These are phyloP conservation scores for Pseudocercospora cruenta DNA, from an alignment of 2,329 filamentous ascomycete genomes.

Conservation along the genomic window DNA sequence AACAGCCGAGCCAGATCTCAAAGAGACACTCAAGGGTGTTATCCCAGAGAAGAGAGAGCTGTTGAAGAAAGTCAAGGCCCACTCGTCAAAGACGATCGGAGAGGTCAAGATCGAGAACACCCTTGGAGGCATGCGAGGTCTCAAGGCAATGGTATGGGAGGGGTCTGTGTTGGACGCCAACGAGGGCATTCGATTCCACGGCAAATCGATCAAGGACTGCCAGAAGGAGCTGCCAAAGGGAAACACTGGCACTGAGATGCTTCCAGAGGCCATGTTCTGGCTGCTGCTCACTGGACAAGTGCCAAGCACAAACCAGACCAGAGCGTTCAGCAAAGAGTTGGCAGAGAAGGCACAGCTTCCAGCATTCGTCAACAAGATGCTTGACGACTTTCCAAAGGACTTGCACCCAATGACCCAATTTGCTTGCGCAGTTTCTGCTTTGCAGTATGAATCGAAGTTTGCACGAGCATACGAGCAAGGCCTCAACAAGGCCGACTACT, in stretches of 20 bases:
- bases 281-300: slow-evolving; percentile 91
- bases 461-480: slow-evolving; percentile 91
- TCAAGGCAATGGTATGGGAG: slow-evolving; percentile 99
- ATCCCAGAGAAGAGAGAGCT: slow-evolving; percentile 94
- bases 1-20: slow-evolving; percentile 82
- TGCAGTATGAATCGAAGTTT: slow-evolving; percentile 93
- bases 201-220: slow-evolving; percentile 97
- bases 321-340: slow-evolving; percentile 79
- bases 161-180: slow-evolving; percentile 95
- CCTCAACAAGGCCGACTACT: slow-evolving; percentile 94
- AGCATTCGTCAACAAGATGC: slow-evolving; percentile 80
- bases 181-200: slow-evolving; percentile 97
- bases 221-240: slow-evolving; percentile 93
- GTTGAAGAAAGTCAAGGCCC: slow-evolving; percentile 88
- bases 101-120: slow-evolving; percentile 94
- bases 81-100: slow-evolving; percentile 80
- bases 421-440: slow-evolving; percentile 89
- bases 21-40: slow-evolving; percentile 77
- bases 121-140: slow-evolving; percentile 89
- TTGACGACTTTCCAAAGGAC: slow-evolving; percentile 84
- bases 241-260: slow-evolving; percentile 89
- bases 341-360: slow-evolving; percentile 85
- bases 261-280: slow-evolving; percentile 99
- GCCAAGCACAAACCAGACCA: slow-evolving; percentile 79
- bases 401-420: slow-evolving; percentile 99